Base-by-base conservation (phyloP, 768 basidiomycete genomes). In the Asterophora parasitica region DNA sequence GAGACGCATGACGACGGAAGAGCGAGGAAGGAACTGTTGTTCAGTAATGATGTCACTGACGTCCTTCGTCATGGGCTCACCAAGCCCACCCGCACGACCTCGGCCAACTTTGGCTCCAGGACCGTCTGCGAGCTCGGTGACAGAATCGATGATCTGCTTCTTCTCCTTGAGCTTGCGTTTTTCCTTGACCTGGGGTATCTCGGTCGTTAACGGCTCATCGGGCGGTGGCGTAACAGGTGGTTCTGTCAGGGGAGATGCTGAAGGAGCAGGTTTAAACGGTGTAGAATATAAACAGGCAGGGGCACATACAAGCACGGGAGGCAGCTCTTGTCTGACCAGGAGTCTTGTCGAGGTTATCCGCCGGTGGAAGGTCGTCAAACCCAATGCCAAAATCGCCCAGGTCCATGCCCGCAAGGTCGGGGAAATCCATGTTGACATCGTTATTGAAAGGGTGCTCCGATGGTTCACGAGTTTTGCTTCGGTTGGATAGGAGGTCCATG, bases 131-230 rank as follows among this genome's bases (percentile, higher is more conserved):
- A 93, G 77, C 65, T 97, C 93, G 6, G 88, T 93, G 36, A 91
- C 79, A n/a, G 80, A 77, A 63, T 97, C 94, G 46, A 95, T 87
- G 37, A 93, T 89, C 55, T 89, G 85, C 65, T 87, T 94, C 75
- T 85, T 90, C 59, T 86, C 83, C 54, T 79, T 82, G 30, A 64
- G 54, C 65, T 83, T 78, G 57, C 77, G 70, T 69, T 77, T 71
- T 59, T 58, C 61, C 49, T 72, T 74, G 30, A 58, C 73, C 23
- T 69, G 74, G 8, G 73, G 49, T 4, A 72, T 72, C 4, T 52
- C 53, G 2, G 79, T 74, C 6, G 76, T 72, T 47, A 76, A 55
- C 32, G 72, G 66, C 6, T 76, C 61, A 19, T 79, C 77, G 10
- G 84, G 83, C 1, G 86, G 87, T 19, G 92, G 91, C 2, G 92